phyloP scores from a whole-genome alignment of 768 basidiomycete genomes.

The Chalciporus piperatus region DNA sequence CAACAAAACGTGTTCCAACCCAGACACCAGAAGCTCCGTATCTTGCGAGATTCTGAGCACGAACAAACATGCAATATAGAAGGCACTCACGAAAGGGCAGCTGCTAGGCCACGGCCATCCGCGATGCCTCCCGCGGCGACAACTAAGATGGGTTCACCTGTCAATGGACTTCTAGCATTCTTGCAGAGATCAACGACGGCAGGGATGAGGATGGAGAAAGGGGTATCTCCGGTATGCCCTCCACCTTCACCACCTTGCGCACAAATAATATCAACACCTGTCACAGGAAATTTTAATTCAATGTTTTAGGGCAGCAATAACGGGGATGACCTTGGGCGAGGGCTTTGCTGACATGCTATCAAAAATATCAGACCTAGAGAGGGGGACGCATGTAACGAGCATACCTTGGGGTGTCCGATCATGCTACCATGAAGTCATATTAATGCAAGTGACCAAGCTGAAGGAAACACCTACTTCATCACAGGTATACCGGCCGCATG shows the following conservation, averaged over 20 bases:
- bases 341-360: slow-evolving; percentile 69
- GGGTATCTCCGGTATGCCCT: slow-evolving; percentile 82
- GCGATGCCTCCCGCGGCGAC: slow-evolving; percentile 85
- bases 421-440: slow-evolving; percentile 43
- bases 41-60: slow-evolving; percentile 32
- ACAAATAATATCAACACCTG: slow-evolving; percentile 88
- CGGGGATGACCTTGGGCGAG: slow-evolving; percentile 57
- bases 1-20: slow-evolving; percentile 87
- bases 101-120: slow-evolving; percentile 79
- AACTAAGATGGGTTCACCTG: slow-evolving; percentile 71
- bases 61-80: neutral
- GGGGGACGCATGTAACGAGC: neutral
- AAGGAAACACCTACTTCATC: slow-evolving; percentile 65
- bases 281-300: neutral
- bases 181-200: slow-evolving; percentile 79
- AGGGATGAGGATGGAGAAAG: slow-evolving; percentile 80
- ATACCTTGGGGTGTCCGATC: slow-evolving; percentile 82
- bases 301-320: neutral
- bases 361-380: neutral
- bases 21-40: slow-evolving; percentile 85
- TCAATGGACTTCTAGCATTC: slow-evolving; percentile 66
- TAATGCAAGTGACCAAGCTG: neutral
- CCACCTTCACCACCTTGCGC: slow-evolving; percentile 88
- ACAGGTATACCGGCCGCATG: slow-evolving; percentile 76
- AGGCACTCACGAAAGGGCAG: slow-evolving; percentile 55